These are phyloP conservation scores for Pseudogymnoascus sp. DNA, from an alignment of 2,329 filamentous ascomycete genomes.

Conservation along the genomic window DNA sequence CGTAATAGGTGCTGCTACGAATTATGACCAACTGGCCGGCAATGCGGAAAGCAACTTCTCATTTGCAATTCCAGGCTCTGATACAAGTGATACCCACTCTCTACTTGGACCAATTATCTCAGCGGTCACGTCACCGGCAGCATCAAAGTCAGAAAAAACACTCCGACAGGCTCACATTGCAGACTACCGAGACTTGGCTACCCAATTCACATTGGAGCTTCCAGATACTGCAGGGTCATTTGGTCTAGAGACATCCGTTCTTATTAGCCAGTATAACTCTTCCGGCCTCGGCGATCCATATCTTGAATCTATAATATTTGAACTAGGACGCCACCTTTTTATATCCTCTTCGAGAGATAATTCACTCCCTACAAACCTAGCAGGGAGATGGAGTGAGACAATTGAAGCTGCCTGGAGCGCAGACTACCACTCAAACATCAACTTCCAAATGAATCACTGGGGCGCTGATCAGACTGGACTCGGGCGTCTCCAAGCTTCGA, in stretches of 20 bases:
- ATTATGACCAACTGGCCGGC: constrained; percentile 43
- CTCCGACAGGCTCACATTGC: constrained; percentile 31
- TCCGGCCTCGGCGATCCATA: constrained; percentile 38
- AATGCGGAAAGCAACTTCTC: constrained; percentile 33
- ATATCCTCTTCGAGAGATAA: constrained; percentile 44
- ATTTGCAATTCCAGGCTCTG: neutral
- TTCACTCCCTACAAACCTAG: constrained; percentile 47
- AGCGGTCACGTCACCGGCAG: constrained; percentile 26
- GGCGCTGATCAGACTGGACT: constrained; percentile 44
- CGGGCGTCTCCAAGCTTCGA: constrained; percentile 34
- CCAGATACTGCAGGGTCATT: constrained; percentile 37
- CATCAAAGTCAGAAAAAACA: constrained; percentile 24
- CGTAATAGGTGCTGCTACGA: constrained; percentile 37
- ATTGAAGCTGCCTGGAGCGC: constrained; percentile 40
- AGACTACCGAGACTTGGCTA: constrained; percentile 34
- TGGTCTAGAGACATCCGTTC: constrained; percentile 30
- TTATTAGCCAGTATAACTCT: constrained; percentile 28
- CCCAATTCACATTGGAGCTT: constrained; percentile 35
- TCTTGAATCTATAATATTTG: constrained; percentile 44
- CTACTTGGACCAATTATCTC: constrained; percentile 32
- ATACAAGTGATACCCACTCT: constrained; percentile 15
- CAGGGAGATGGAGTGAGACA: constrained; percentile 45
- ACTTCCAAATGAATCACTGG: constrained; percentile 56
- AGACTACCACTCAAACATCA: constrained; percentile 52
- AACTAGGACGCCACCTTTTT: constrained; percentile 45